These are phyloP conservation scores for Teratosphaeria viscida DNA, from an alignment of 2,329 filamentous ascomycete species.

Conservation along the genomic window DNA sequence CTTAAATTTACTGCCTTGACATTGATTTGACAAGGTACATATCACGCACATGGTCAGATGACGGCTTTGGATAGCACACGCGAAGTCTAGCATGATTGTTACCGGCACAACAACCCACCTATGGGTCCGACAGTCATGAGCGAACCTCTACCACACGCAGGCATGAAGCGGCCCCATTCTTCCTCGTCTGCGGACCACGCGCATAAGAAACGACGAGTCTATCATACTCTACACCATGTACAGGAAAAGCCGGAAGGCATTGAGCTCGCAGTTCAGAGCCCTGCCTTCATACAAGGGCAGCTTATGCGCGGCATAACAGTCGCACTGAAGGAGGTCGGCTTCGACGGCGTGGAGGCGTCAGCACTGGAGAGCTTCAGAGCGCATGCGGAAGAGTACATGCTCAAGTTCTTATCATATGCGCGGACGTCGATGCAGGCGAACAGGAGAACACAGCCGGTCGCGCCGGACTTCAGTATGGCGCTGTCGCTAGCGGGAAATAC, in stretches of 20 bases:
- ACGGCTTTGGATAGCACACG: background rate
- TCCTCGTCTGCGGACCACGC: background rate
- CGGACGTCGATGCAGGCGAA: constrained; percentile 48
- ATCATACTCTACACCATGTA: constrained; percentile 15
- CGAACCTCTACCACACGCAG: constrained; percentile 2
- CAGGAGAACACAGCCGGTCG: constrained; percentile 45
- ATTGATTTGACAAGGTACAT: too few relatives aligned
- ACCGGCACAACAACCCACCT: background rate
- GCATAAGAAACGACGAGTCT: constrained; percentile 13
- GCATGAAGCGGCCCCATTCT: constrained; percentile 7
- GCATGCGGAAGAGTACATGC: constrained; percentile 49
- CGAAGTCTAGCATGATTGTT: background rate
- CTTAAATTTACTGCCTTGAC: too few relatives aligned
- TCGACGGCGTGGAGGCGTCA: constrained; percentile 43
- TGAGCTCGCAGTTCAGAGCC: constrained; percentile 35
- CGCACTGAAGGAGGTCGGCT: constrained; percentile 42
- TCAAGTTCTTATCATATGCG: constrained; percentile 43
- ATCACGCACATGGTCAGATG: background rate
- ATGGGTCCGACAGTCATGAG: constrained; percentile 1
- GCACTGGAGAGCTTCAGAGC: constrained; percentile 48
- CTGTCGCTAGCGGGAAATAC: constrained; percentile 27
- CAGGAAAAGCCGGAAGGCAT: constrained; percentile 19
- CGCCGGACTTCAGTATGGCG: constrained; percentile 48
- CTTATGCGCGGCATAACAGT: constrained; percentile 46
- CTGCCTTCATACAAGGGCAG: constrained; percentile 43